Evolutionary conservation across 2,329 filamentous ascomycete genomes (phyloP), one percentile per base, ranked within the genome.

Genomic region (Fusarium cicatricum): DNA sequence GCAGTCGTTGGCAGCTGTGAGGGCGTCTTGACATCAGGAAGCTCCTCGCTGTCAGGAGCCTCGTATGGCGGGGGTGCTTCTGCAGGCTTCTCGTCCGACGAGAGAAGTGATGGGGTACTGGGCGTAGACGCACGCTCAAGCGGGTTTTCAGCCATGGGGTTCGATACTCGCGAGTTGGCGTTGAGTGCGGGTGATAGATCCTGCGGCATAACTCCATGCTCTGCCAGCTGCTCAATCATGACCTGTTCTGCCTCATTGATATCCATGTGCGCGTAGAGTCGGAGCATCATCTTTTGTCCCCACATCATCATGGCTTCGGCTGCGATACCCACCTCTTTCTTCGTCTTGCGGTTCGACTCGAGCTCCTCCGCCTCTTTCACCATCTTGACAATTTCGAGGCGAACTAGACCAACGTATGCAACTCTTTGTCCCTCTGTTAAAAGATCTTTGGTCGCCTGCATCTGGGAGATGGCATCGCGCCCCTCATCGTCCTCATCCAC

Each of bases 201-300:
- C 38, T 81, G 80, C 1, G 95, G 89, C 58, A 92, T 82, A 7
- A 99, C 92, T 5, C 94, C 95, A 75, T 99, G 95, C 53, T 95
- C 90, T 11, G 91, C 89, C 54, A 99, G 81, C 75, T 99, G 95
- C 77, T 99, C 95, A 65, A 99, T 97, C 95, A 99, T 99, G 73
- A 99, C 82, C 78, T 99, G 95, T 75, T 99, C 95, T 12, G 85
- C 88, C 17, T 89, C 81, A 70, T 88, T 92, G 69, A 99, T 96
- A 56, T 99, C 95, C 95, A 99, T 99, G 75, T 99, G 95, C 11
- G 86, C 80, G 73, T 98, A 99, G 11, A 99, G 74, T 19, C 94
- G 87, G 56, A 97, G 87, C 93, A 99, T 99, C 84, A 97, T 96
- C 78, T 96, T 96, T 74, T 99, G 95, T 52, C 90, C 88, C 94